These are phyloP conservation scores for Chamaecrista fasciculata DNA, from an alignment of 306 rosid genomes.

Conservation along the genomic window DNA sequence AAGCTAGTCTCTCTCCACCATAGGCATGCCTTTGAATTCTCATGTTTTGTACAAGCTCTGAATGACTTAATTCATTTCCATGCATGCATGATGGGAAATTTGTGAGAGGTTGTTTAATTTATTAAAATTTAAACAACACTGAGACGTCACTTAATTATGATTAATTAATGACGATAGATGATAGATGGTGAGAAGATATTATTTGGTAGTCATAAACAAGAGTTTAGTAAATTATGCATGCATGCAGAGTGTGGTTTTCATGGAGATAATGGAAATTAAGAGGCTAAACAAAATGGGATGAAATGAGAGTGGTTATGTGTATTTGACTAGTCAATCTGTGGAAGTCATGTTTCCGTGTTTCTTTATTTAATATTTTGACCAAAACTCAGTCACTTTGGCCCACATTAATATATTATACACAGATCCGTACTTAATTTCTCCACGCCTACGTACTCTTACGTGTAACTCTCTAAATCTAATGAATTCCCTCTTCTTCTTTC, in stretches of 20 bases:
- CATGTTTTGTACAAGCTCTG: no score
- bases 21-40: no score
- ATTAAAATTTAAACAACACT: no score
- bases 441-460: not conserved
- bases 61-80: no score
- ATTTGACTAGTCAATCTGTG: slow-evolving; percentile 1
- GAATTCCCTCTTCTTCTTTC: not conserved
- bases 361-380: not conserved
- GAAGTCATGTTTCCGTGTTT: not conserved
- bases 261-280: not conserved
- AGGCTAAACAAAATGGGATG: not conserved
- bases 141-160: no score
- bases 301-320: not conserved
- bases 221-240: not conserved
- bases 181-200: no score
- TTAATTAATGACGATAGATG: no score
- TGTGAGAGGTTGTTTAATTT: no score
- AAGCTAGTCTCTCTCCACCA: no score
- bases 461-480: no score
- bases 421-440: not conserved
- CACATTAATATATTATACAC: not conserved
- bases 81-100: no score
- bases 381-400: not conserved
- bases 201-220: no score
- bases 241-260: not conserved